Evolutionary conservation across 352 stramenopile species (phyloP).

Genomic region (Phytopythium boreale): DNA sequence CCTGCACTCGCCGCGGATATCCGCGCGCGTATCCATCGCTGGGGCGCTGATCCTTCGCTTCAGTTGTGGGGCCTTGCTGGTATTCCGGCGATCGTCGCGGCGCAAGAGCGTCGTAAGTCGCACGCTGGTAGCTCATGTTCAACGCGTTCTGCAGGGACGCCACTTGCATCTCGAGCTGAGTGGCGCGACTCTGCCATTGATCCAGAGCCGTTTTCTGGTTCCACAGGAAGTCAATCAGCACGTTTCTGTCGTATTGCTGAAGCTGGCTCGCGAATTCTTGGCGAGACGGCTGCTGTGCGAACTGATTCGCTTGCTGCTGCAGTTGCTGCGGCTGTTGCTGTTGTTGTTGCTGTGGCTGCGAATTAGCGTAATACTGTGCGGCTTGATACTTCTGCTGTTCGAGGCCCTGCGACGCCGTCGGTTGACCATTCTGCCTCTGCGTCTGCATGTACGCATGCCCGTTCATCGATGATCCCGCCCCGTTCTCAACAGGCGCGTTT

Average conservation of each 20-base stretch:
- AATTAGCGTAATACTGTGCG: slow-evolving; percentile 4
- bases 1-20: slow-evolving; percentile 10
- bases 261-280: slow-evolving; percentile 68
- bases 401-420: not conserved
- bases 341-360: slow-evolving; percentile 18
- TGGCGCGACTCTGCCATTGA: slow-evolving; percentile 53
- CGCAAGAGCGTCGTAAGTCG: not conserved
- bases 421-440: not conserved
- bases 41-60: not conserved
- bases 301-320: slow-evolving; percentile 23
- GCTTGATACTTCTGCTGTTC: slow-evolving; percentile 18
- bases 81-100: slow-evolving; percentile 7
- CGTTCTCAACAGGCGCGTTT: not conserved
- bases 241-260: slow-evolving; percentile 60
- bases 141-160: slow-evolving; percentile 15
- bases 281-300: slow-evolving; percentile 32
- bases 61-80: not conserved
- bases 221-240: slow-evolving; percentile 72
- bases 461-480: not conserved
- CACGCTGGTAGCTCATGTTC: slow-evolving; percentile 3
- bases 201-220: slow-evolving; percentile 62
- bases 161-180: slow-evolving; percentile 53
- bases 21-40: not conserved
- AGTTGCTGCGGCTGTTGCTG: slow-evolving; percentile 17
- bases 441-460: not conserved